A percentile compares a stretch with the other conserved stretches of the same genome.
phyloP scores from a whole-genome alignment of 352 stramenopile genomes.

The Achlya hypogyna region DNA sequence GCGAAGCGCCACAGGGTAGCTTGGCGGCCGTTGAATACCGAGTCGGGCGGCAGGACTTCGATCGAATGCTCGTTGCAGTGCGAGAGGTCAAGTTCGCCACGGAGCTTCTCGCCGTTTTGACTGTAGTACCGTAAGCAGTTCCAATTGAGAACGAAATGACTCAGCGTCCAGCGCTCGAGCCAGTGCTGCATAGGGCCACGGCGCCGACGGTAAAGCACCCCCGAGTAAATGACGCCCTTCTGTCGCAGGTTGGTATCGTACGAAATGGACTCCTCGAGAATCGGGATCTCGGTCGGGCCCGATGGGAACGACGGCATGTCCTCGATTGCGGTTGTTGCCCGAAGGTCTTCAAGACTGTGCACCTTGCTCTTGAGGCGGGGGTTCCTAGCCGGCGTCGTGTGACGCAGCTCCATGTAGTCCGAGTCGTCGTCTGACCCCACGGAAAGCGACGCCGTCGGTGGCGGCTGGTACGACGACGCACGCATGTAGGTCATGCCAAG shows the following conservation, averaged over 20 bases:
- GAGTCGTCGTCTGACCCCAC: not conserved
- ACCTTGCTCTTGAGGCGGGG: not conserved
- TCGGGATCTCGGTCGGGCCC: not conserved
- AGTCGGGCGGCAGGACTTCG: constrained; percentile 16
- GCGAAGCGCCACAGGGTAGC: constrained; percentile 18
- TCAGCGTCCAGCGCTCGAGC: constrained; percentile 16
- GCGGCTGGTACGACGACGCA: not conserved
- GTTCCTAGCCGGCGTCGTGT: constrained; percentile 1
- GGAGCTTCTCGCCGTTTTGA: constrained; percentile 14
- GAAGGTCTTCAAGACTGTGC: not conserved
- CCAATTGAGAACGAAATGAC: constrained; percentile 11
- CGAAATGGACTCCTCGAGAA: constrained; percentile 14
- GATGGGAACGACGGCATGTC: not conserved
- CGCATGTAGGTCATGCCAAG: not conserved
- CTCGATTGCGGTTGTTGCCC: not conserved
- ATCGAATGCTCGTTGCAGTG: constrained; percentile 1
- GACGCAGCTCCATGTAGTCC: not conserved
- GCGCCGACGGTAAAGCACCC: constrained; percentile 8
- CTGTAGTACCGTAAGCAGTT: constrained; percentile 16
- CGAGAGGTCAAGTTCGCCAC: not conserved
- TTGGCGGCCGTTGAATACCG: constrained; percentile 13
- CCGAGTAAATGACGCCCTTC: constrained; percentile 7
- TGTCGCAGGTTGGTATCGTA: constrained; percentile 7
- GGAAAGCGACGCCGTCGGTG: not conserved
- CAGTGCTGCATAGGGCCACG: constrained; percentile 8